These are phyloP conservation scores for Gardenia jasminoides DNA, from an alignment of 257 asterid genomes.

Conservation along the genomic window DNA sequence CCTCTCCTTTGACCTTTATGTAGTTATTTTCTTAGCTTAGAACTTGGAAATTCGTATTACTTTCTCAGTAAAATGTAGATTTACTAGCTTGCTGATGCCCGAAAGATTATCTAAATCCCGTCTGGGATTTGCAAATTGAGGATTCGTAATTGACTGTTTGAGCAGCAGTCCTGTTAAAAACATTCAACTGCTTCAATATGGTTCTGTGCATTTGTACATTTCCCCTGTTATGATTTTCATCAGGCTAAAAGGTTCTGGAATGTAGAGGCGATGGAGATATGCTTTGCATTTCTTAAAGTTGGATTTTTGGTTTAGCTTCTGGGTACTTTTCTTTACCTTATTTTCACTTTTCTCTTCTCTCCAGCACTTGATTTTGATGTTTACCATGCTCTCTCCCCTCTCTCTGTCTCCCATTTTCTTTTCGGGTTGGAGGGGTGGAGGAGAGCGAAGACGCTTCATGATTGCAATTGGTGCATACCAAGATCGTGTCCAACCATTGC, in stretches of 20 bases:
- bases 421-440: not conserved
- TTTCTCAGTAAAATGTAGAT: not conserved
- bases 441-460: not conserved
- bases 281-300: not conserved
- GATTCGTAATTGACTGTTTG: not conserved
- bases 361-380: not conserved
- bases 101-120: not conserved
- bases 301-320: not conserved
- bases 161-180: not conserved
- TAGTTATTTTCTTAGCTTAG: not conserved
- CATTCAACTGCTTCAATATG: not conserved
- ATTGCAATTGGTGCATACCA: constrained; percentile 2
- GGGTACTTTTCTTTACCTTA: not conserved
- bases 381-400: not conserved
- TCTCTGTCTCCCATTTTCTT: not conserved
- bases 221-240: not conserved
- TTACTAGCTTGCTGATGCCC: not conserved
- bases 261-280: not conserved
- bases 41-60: not conserved
- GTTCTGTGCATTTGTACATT: not conserved
- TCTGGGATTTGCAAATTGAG: not conserved
- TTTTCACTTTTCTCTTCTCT: too few species aligned
- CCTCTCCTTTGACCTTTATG: not conserved
- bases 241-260: not conserved
- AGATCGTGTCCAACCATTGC: not conserved